These are phyloP conservation scores for Pseudevernia furfuracea DNA, from an alignment of 495 filamentous ascomycete species.

Conservation along the genomic window DNA sequence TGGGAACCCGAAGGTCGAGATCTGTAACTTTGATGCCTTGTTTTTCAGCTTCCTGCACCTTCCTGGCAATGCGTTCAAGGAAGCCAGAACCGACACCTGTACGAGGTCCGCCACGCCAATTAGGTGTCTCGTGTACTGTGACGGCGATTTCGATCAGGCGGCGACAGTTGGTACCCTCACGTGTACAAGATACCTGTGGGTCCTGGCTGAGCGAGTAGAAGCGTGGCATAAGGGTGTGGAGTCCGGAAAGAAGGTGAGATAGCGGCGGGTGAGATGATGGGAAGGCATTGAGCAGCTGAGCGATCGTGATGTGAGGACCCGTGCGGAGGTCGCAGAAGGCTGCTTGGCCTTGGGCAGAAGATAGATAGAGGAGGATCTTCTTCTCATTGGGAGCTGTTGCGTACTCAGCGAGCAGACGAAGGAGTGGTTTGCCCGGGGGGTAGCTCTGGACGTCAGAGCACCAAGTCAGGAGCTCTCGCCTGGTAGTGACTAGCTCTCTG, in stretches of 20 bases:
- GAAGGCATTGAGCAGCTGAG: slow-evolving; percentile 85
- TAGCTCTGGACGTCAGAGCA: slow-evolving; percentile 90
- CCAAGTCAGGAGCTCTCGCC: slow-evolving; percentile 88
- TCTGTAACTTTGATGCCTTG: slow-evolving; percentile 43
- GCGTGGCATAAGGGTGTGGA: slow-evolving; percentile 85
- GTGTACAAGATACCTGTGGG: slow-evolving; percentile 70
- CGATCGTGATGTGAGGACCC: slow-evolving; percentile 71
- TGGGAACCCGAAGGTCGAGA: slow-evolving; percentile 68
- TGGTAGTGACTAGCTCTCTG: slow-evolving; percentile 75
- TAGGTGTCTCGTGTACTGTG: slow-evolving; percentile 75
- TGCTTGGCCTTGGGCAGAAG: slow-evolving; percentile 84
- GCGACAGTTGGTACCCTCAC: slow-evolving; percentile 59
- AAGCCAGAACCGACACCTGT: slow-evolving; percentile 74
- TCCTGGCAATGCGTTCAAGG: slow-evolving; percentile 70
- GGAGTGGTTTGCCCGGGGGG: slow-evolving; percentile 77
- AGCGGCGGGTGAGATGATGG: slow-evolving; percentile 83
- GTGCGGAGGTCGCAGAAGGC: slow-evolving; percentile 94
- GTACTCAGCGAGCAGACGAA: slow-evolving; percentile 82
- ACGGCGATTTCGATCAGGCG: slow-evolving; percentile 92
- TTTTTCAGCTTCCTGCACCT: slow-evolving; percentile 56
- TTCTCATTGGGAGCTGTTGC: slow-evolving; percentile 71
- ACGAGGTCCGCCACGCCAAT: slow-evolving; percentile 65
- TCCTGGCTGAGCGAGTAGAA: slow-evolving; percentile 98
- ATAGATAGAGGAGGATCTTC: slow-evolving; percentile 77
- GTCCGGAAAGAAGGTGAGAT: slow-evolving; percentile 67